phyloP scores from a whole-genome alignment of 2,329 filamentous ascomycete species.

The Sarocladiaceae sp. region DNA sequence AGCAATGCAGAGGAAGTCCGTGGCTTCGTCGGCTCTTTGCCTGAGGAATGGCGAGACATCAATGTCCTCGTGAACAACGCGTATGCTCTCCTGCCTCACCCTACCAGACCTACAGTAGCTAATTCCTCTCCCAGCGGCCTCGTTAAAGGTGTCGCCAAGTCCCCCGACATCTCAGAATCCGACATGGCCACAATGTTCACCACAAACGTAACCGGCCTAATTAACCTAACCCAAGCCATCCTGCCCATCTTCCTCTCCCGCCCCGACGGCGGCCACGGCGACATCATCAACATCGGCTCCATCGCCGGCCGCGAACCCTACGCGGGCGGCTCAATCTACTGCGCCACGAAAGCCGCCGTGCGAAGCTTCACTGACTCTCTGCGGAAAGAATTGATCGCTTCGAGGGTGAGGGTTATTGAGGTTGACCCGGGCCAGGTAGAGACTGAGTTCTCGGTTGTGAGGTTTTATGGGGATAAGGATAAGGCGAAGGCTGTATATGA shows the following conservation, averaged over 20 bases:
- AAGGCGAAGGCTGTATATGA: conserved; percentile 90
- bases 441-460: conserved; percentile 86
- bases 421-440: conserved; percentile 91
- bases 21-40: conserved; percentile 67
- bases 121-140: conserved; percentile 57
- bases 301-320: conserved; percentile 90
- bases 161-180: conserved; percentile 74
- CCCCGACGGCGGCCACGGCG: conserved; percentile 72
- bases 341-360: conserved; percentile 86
- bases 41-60: conserved; percentile 78
- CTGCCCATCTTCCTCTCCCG: conserved; percentile 76
- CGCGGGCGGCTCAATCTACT: conserved; percentile 84
- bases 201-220: conserved; percentile 91
- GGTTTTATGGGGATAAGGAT: conserved; percentile 81
- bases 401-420: conserved; percentile 77
- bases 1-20: conserved; percentile 72
- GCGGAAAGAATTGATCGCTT: conserved; percentile 77
- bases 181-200: conserved; percentile 86
- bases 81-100: conserved; percentile 44
- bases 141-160: conserved; percentile 82
- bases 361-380: conserved; percentile 79
- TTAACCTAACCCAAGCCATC: conserved; percentile 94
- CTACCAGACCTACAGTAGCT: not conserved
- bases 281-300: conserved; percentile 92
- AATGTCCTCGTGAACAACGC: conserved; percentile 95